Base-by-base conservation (phyloP, 163 green algal species). In the Chloromonas sp. region DNA sequence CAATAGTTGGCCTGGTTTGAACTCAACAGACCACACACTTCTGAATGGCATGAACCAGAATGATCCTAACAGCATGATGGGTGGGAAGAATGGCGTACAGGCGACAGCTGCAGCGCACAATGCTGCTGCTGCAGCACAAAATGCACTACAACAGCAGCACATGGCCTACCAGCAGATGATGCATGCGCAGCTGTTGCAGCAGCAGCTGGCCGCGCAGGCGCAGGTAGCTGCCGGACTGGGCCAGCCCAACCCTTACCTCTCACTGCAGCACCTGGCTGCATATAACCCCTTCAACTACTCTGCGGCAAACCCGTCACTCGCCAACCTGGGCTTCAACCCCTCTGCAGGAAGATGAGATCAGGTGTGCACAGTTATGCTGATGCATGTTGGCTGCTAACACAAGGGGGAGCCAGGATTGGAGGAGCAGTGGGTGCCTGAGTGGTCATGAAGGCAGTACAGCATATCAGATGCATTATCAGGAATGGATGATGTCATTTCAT, bases 141-240 rank as follows among this genome's bases (percentile, higher is more conserved):
- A n/a, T 3, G 79, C 79, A 66, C 58, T 58, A 66, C 79, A 83
- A 58, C 79, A 83, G 79, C 79, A 83, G 79, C 79, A 83, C 58
- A 57, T 57, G 79, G 14, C 14, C 8, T 70, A 74, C 14, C 79
- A 83, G 79, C 79, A 83, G 79, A n/a, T 61, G 59, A n/a, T 57
- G 79, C 59, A 58, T 66, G 13, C 14, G 79, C 79, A 83, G 36
- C 79, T 61, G 79, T 8, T 74, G 76, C 76, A 81, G 76, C 76
- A 81, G 76, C 76, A 59, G 11, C 8, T 59, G n/a, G 36, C n/a
- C n/a, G 76, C 11, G 76, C n/a, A 3, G 36, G 76, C 13, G n/a
- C 36, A 11, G 76, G 36, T 61, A 15, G 3, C 76, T 61, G 76
- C 36, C 36, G 36, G 36, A 36, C 36, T 36, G n/a, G n/a, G 76